Base-by-base conservation (phyloP, 148 eudicot genomes). In the Camellia lanceoleosa region DNA sequence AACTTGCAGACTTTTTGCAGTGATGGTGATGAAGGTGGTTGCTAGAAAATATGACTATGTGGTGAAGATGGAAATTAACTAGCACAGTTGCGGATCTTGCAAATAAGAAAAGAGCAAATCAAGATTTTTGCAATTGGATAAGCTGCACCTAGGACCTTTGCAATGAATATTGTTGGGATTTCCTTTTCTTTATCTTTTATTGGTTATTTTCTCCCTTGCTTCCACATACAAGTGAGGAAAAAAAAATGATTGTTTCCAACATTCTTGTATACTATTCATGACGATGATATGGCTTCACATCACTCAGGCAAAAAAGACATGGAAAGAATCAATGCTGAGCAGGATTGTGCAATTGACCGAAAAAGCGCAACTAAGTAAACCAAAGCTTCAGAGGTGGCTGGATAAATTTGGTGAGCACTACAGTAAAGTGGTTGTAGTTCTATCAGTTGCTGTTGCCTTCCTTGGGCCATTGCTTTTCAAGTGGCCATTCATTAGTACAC, bases 241-340 rank as follows among this genome's bases (percentile, higher is more conserved):
- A n/a, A n/a, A n/a, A 67, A 14, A 13, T 19, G 51, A 30, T 30
- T 30, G 16, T 56, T 69, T 78, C n/a, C 30, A 44, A 15, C 42
- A 41, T 68, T 67, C 61, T 68, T 52, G 18, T 9, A 8, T 42
- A 62, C 43, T 68, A 42, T 56, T 64, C 62, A 67, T 20, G 18
- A 19, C 56, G 55, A 1, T 2, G 13, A 55, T 49, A 68, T 66
- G 5, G 44, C 18, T 78, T 30, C 38, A 30, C 38, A 30, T 68
- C 55, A 78, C 76, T 79, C 88, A 95, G 99, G 95, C 89, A 71
- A 86, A 89, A 71, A 96, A 96, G 85, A 85, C 92, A 23, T 96
- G 98, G 98, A 93, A 91, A 85, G 97, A 96, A 63, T 96, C 99
- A 0, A 96, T 92, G 95, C 88, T 96, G 73, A 96, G 84, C 89